These are phyloP conservation scores for Eruca vesicaria DNA, from an alignment of 441 rosid genomes.

Conservation along the genomic window DNA sequence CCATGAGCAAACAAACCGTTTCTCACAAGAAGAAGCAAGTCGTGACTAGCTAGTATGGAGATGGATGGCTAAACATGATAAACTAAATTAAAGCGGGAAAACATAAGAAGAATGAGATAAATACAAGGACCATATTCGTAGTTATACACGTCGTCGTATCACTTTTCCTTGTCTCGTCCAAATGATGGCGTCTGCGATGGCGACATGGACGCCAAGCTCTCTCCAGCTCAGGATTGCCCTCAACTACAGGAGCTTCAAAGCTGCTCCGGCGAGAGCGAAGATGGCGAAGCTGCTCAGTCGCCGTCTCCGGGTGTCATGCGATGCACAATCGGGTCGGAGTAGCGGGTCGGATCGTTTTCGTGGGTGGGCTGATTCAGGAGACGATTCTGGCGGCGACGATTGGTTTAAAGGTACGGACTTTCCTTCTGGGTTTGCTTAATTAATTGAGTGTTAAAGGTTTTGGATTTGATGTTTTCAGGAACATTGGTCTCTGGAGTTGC, in stretches of 20 bases:
- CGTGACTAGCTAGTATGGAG: no score
- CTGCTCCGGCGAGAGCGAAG: constrained; percentile 35
- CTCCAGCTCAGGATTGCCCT: constrained; percentile 69
- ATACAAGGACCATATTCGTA: background rate
- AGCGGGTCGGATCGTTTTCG: constrained; percentile 46
- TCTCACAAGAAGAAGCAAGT: no score
- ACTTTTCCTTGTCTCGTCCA: background rate
- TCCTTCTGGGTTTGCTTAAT: background rate
- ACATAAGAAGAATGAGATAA: background rate
- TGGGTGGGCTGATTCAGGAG: constrained; percentile 71
- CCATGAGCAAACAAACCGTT: no score
- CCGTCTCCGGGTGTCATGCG: constrained; percentile 30
- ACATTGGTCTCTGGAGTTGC: constrained; percentile 61
- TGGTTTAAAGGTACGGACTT: constrained; percentile 49
- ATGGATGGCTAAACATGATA: no score
- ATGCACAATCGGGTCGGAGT: constrained; percentile 32
- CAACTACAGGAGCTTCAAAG: constrained; percentile 23
- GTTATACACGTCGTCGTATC: background rate
- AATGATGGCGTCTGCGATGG: constrained; percentile 44
- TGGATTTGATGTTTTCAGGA: constrained; percentile 64
- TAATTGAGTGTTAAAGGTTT: background rate
- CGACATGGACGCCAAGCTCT: constrained; percentile 59
- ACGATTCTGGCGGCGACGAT: constrained; percentile 43
- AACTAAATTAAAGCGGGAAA: no score
- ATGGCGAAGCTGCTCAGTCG: constrained; percentile 32